Conservation (phyloP, 2,329 filamentous ascomycete species). For the Aureobasidium namibiae region DNA sequence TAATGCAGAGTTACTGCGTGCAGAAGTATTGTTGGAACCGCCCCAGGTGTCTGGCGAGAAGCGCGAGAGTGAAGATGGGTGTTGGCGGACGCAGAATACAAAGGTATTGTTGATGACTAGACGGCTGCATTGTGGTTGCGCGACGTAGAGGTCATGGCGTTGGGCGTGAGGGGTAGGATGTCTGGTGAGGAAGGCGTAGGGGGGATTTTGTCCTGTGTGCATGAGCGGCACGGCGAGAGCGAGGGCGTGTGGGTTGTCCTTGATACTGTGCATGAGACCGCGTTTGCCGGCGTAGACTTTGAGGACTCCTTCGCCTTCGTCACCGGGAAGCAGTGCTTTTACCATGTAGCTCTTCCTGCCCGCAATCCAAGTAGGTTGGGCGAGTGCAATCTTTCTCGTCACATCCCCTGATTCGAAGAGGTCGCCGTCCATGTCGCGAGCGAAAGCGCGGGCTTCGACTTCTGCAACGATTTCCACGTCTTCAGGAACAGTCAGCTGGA, state of each 20-base stretch:
- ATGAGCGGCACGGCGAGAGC: conserved; percentile 84
- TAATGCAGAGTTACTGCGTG: conserved; percentile 18
- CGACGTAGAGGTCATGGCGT: conserved; percentile 91
- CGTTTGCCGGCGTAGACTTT: conserved; percentile 92
- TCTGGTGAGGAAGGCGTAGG: conserved; percentile 84
- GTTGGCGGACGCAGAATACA: conserved; percentile 90
- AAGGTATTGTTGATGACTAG: conserved; percentile 95
- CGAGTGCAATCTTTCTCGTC: conserved; percentile 74
- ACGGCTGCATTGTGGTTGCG: conserved; percentile 84
- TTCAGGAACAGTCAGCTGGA: conserved; percentile 77
- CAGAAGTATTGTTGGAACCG: conserved; percentile 16
- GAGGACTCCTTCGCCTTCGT: conserved; percentile 79
- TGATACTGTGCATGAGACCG: conserved; percentile 94
- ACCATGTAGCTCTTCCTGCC: conserved; percentile 87
- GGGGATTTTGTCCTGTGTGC: conserved; percentile 85
- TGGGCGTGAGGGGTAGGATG: conserved; percentile 98
- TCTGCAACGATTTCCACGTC: conserved; percentile 91
- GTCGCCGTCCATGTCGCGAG: conserved; percentile 80
- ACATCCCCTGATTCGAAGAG: conserved; percentile 86
- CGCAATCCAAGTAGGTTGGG: conserved; percentile 84
- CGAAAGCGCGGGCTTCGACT: conserved; percentile 74
- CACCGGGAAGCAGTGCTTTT: conserved; percentile 83
- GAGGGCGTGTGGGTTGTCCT: conserved; percentile 87
- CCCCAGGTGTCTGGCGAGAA: conserved; percentile 32
- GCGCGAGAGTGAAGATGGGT: conserved; percentile 57